Base-by-base conservation (phyloP, 129 eudicot genomes). In the Scalesia atractyloides region DNA sequence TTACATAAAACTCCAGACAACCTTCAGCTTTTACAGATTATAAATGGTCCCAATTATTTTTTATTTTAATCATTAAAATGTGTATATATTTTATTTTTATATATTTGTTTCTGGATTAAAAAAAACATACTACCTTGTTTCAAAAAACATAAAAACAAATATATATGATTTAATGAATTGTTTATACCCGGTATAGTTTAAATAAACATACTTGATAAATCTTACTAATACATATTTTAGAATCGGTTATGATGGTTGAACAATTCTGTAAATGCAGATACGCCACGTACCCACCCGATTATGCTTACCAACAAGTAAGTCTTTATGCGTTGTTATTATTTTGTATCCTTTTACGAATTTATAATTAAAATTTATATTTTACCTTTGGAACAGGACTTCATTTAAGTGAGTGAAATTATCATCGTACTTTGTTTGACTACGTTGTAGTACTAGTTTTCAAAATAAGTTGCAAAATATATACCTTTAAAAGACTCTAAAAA, bases 241-340 rank as follows among this genome's bases (percentile, higher is more conserved):
- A 24, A 58, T 16, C 9, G 0, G 7, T 12, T 17, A 44, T 36
- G 26, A 59, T 43, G 5, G 11, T 36, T 47, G 16, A 10, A 65
- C 16, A 10, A 65, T 20, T 18, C 30, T 70, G 11, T 43, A 57
- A 4, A 43, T 72, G 75, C 91, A 92, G 97, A 84, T 92, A 89
- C 19, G 66, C 94, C 34, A 49, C 90, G 9, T 92, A 92, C 52
- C 69, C 89, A 52, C 79, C 87, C 5, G 91, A 89, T 66, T 92
- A 89, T 76, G 84, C 84, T 49, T 92, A 86, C 72, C 88, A 79
- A 67, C 97, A 92, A 84, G 97, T 92, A 66, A 89, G 96, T 66
- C 34, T 3, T 43, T 19, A 7, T 1, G 6, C 19, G 4, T 48
- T 5, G 18, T 48, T 2, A 14, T 17, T 51, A 15, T 43, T n/a